phyloP scores from a whole-genome alignment of 306 rosid species.

The Amphicarpaea edgeworthii region DNA sequence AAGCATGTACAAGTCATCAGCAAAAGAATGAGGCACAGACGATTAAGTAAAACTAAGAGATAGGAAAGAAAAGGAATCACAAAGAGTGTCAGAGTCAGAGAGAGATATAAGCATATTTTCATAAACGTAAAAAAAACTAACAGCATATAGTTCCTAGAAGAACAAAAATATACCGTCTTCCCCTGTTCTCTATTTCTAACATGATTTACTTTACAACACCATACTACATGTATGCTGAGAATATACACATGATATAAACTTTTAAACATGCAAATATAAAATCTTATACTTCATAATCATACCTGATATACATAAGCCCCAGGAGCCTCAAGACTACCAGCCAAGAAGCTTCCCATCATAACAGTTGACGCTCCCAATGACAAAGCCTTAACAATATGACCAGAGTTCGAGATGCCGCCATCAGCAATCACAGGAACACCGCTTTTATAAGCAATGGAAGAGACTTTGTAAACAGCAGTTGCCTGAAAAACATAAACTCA shows the following conservation, averaged over 20 bases:
- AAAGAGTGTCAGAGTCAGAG: not conserved
- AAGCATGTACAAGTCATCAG: slow-evolving; percentile 1
- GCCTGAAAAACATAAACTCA: slow-evolving; percentile 59
- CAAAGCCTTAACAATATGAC: slow-evolving; percentile 90
- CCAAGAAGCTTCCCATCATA: slow-evolving; percentile 98
- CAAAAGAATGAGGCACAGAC: not conserved
- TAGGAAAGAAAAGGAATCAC: slow-evolving; percentile 11
- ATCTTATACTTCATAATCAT: slow-evolving; percentile 34
- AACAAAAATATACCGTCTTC: not conserved
- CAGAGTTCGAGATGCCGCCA: slow-evolving; percentile 94
- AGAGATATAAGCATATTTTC: not conserved
- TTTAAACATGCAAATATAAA: not conserved
- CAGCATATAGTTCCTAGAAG: not conserved
- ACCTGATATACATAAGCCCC: slow-evolving; percentile 85
- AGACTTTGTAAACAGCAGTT: slow-evolving; percentile 89
- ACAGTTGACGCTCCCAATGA: slow-evolving; percentile 88
- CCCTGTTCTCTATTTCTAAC: slow-evolving; percentile 9
- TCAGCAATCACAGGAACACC: slow-evolving; percentile 93
- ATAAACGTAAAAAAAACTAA: slow-evolving; percentile 19
- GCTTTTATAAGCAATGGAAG: slow-evolving; percentile 72
- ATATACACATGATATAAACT: not conserved
- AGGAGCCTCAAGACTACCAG: slow-evolving; percentile 92
- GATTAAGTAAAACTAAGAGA: slow-evolving; percentile 31
- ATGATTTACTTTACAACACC: slow-evolving; percentile 8
- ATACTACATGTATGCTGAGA: not conserved